Evolutionary conservation across 2,329 filamentous ascomycete species (phyloP).

Genomic region (Zymoseptoria passerinii): DNA sequence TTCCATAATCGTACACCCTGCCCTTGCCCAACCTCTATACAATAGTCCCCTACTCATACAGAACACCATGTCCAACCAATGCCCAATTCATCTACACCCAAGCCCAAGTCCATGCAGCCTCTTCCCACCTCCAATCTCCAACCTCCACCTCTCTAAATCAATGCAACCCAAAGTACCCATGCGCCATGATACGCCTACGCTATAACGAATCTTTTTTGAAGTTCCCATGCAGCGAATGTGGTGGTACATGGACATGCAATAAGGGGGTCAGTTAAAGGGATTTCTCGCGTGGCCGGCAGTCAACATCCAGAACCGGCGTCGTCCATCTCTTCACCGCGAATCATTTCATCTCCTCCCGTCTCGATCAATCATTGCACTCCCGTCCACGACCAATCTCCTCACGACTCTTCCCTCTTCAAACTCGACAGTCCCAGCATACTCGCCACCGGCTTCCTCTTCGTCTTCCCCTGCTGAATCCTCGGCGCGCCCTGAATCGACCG

Average conservation of each 20-base stretch:
- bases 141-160: not conserved
- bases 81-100: not conserved
- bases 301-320: too few relatives aligned
- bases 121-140: too few relatives aligned
- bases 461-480: constrained; percentile 43
- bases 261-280: not conserved
- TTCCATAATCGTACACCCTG: not conserved
- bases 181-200: not conserved
- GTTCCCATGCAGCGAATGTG: not conserved
- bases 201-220: not conserved
- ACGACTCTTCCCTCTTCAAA: not conserved
- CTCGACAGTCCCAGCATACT: constrained; percentile 28
- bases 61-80: not conserved
- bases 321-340: not conserved
- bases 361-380: not conserved
- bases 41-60: not conserved
- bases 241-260: not conserved
- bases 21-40: not conserved
- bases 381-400: too few relatives aligned
- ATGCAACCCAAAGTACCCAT: not conserved
- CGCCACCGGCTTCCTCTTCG: constrained; percentile 43
- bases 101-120: not conserved
- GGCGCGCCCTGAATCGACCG: constrained; percentile 85
- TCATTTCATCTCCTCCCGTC: not conserved
- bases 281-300: too few relatives aligned